These are phyloP conservation scores for Rosa persica DNA, from an alignment of 306 rosid species.

Conservation along the genomic window DNA sequence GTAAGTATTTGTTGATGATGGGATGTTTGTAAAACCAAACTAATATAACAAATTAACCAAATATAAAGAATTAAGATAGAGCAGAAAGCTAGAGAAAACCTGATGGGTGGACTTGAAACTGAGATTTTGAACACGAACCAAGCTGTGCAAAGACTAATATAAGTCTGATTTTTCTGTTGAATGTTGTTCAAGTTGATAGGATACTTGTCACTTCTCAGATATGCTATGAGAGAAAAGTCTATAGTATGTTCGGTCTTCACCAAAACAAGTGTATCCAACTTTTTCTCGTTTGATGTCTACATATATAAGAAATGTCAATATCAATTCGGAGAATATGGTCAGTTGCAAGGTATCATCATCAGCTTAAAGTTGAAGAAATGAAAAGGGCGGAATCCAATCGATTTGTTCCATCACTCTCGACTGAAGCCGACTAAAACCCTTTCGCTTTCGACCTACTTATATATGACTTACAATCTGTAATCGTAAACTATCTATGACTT, in stretches of 20 bases:
- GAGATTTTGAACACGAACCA: neutral
- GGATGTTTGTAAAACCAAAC: neutral
- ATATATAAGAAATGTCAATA: too few species aligned
- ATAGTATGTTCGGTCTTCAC: neutral
- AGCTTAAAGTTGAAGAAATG: neutral
- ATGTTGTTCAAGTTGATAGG: neutral
- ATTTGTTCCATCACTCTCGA: neutral
- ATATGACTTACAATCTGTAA: neutral
- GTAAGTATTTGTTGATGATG: neutral
- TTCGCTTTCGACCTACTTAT: too few species aligned
- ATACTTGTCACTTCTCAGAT: neutral
- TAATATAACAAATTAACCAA: neutral
- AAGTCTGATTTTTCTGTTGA: neutral
- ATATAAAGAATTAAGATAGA: too few species aligned
- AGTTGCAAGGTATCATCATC: neutral
- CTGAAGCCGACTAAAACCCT: neutral
- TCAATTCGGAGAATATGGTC: neutral
- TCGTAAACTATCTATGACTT: neutral
- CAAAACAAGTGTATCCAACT: neutral
- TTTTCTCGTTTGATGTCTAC: neutral
- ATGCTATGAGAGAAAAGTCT: neutral
- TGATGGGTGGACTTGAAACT: neutral
- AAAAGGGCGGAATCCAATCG: neutral
- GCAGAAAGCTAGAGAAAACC: neutral
- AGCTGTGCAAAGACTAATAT: neutral